A percentile compares a stretch with the other conserved stretches of the same genome.
Conservation (phyloP, 495 filamentous ascomycete species). For the Corynascus novoguineensis region DNA sequence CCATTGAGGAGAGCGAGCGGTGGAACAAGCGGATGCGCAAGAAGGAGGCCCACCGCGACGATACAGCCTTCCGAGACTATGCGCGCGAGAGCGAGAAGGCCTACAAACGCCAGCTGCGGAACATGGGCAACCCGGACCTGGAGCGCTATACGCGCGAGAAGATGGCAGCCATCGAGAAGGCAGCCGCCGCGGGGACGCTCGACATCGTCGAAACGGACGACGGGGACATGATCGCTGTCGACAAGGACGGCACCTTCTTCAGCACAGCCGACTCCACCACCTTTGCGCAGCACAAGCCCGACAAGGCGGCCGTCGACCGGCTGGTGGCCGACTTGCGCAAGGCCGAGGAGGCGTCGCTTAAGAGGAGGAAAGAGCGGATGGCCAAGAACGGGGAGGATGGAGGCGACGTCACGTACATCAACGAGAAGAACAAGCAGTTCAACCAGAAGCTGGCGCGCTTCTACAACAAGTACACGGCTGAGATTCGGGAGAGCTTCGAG, state of each 20-base stretch:
- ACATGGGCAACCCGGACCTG: constrained; percentile 60
- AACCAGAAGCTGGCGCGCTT: constrained; percentile 93
- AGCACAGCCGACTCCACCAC: constrained; percentile 73
- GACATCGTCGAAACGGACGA: constrained; percentile 92
- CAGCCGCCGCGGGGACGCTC: constrained; percentile 70
- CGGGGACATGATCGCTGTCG: constrained; percentile 89
- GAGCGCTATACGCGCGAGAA: constrained; percentile 83
- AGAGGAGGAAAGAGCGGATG: constrained; percentile 74
- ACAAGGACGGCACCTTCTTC: constrained; percentile 85
- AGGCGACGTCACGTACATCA: constrained; percentile 95
- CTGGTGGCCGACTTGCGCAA: constrained; percentile 80
- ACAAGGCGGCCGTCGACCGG: constrained; percentile 83
- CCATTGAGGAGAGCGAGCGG: constrained; percentile 81
- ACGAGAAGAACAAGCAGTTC: constrained; percentile 99
- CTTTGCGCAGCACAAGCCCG: constrained; percentile 81
- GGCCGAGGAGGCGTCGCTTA: constrained; percentile 78
- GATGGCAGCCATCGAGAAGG: constrained; percentile 73
- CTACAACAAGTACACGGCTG: constrained; percentile 97
- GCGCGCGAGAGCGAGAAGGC: constrained; percentile 78
- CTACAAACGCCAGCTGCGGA: constrained; percentile 83
- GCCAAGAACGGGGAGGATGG: constrained; percentile 68
- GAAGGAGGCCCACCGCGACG: constrained; percentile 74
- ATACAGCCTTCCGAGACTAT: constrained; percentile 89
- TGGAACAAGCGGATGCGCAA: constrained; percentile 90
- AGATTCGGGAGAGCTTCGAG: constrained; percentile 97